phyloP scores from a whole-genome alignment of 1,139 yeast genomes.

The Diutina scorzettiae region DNA sequence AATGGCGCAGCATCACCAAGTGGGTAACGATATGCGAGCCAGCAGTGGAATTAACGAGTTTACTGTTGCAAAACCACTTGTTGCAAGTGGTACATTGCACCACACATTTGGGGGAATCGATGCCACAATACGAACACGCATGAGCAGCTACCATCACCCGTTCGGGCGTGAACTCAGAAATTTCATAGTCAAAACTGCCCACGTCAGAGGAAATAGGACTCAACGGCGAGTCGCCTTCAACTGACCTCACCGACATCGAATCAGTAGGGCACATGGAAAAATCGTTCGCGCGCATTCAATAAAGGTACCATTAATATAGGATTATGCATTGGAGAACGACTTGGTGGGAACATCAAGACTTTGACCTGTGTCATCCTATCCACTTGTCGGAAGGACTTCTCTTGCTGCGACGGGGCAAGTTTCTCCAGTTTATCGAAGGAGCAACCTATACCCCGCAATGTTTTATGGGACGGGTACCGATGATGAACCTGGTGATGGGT shows the following conservation, averaged over 20 bases:
- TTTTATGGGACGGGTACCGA: conserved; percentile 25
- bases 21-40: conserved; percentile 85
- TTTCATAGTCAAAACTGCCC: neutral
- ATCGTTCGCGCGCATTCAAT: no score
- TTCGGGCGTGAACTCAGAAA: neutral
- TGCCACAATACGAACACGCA: conserved; percentile 64
- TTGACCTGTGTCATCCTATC: conserved; percentile 22
- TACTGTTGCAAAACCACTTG: conserved; percentile 77
- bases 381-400: conserved; percentile 23
- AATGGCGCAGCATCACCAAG: conserved; percentile 71
- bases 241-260: no score
- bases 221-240: no score
- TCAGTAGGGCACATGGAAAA: no score
- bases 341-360: conserved; percentile 14
- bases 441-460: conserved; percentile 27
- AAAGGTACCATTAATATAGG: no score
- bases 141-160: neutral
- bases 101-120: conserved; percentile 52
- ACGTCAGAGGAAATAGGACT: no score
- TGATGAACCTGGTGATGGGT: conserved; percentile 30
- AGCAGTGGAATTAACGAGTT: conserved; percentile 38
- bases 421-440: conserved; percentile 15
- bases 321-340: conserved; percentile 29
- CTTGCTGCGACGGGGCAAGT: conserved; percentile 16
- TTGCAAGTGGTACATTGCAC: conserved; percentile 69